These are phyloP conservation scores for Paramecium tetraurelia DNA, from an alignment of 73 alveolate genomes.

Conservation along the genomic window DNA sequence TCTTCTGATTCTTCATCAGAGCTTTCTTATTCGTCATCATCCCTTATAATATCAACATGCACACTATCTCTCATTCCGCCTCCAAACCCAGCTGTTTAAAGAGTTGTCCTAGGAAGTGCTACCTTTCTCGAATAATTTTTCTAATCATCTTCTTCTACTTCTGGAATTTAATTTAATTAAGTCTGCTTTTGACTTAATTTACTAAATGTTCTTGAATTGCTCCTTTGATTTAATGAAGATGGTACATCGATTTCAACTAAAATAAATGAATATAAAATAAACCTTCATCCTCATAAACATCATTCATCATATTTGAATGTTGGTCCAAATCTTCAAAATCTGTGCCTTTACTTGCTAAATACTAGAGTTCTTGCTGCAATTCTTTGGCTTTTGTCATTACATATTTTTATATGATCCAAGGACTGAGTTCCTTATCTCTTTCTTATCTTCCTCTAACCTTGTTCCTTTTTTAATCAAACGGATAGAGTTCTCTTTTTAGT, in stretches of 20 bases:
- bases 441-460: neutral
- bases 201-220: constrained; percentile 28
- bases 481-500: neutral
- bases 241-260: constrained; percentile 24
- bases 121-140: neutral
- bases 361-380: neutral
- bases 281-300: neutral
- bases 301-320: constrained; percentile 7
- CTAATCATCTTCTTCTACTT: neutral
- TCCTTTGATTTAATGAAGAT: constrained; percentile 20
- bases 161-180: neutral
- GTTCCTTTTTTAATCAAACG: neutral
- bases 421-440: neutral
- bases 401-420: neutral
- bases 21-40: neutral
- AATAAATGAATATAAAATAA: neutral
- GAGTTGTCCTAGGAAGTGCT: neutral
- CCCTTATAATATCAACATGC: neutral
- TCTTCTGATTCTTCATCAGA: neutral
- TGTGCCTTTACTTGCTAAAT: neutral
- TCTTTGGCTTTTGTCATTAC: neutral
- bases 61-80: neutral
- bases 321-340: neutral
- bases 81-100: constrained; percentile 26
- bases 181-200: neutral